These are phyloP conservation scores for Hansenula anomala DNA, from an alignment of 1,139 yeast genomes.

Conservation along the genomic window DNA sequence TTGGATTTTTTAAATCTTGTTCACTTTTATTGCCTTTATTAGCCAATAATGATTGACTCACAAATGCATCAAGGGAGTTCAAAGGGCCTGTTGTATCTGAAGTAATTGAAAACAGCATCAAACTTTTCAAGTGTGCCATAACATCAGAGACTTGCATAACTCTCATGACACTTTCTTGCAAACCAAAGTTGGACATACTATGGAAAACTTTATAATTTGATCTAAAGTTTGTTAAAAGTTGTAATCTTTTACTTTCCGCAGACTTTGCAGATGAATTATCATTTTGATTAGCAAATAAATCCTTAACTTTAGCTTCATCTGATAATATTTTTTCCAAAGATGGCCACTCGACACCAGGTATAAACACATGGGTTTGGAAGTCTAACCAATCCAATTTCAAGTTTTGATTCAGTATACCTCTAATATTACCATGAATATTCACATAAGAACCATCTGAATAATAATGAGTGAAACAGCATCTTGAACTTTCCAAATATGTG, in stretches of 20 bases:
- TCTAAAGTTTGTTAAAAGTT: constrained; percentile 25
- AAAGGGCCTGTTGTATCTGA: constrained; percentile 49
- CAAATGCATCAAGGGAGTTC: constrained; percentile 52
- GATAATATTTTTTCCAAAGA: constrained; percentile 27
- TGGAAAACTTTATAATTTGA: constrained; percentile 35
- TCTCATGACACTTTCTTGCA: constrained; percentile 62
- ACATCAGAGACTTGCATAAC: constrained; percentile 72
- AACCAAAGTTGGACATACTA: constrained; percentile 48
- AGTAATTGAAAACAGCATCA: constrained; percentile 52
- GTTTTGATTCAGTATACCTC: constrained; percentile 55
- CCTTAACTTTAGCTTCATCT: constrained; percentile 18
- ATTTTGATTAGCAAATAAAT: constrained; percentile 10
- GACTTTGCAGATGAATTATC: constrained; percentile 20
- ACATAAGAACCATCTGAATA: constrained; percentile 70
- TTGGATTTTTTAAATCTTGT: constrained; percentile 5
- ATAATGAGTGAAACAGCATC: constrained; percentile 48
- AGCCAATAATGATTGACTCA: constrained; percentile 19
- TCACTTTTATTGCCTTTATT: constrained; percentile 10
- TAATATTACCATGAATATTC: constrained; percentile 53
- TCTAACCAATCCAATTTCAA: constrained; percentile 72
- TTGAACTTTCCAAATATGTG: constrained; percentile 56
- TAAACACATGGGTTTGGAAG: constrained; percentile 42
- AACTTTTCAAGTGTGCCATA: constrained; percentile 61
- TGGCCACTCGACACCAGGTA: constrained; percentile 42
- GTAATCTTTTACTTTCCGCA: constrained; percentile 23